Evolutionary conservation across 352 stramenopile species (phyloP).

Genomic region (Phytopythium litorale): DNA sequence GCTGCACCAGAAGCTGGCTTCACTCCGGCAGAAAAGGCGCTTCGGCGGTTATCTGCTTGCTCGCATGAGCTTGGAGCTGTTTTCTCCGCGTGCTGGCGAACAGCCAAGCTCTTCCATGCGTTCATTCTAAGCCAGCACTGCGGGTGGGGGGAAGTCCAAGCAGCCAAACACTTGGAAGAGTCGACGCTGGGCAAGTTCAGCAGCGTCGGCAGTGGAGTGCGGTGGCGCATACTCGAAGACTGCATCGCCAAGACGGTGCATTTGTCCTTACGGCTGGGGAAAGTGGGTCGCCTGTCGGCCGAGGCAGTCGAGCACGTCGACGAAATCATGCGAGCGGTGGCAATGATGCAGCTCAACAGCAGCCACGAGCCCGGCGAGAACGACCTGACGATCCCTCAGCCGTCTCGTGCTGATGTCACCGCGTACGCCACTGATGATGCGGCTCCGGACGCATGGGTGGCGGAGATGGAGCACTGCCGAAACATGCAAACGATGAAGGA

Average conservation of each 20-base stretch:
- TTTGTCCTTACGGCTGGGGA: constrained; percentile 63
- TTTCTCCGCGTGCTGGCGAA: constrained; percentile 62
- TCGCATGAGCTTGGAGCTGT: constrained; percentile 32
- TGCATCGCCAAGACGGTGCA: constrained; percentile 71
- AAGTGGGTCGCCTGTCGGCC: constrained; percentile 55
- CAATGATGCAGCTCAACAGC: constrained; percentile 80
- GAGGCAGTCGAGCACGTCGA: constrained; percentile 76
- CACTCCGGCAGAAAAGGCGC: constrained; percentile 18
- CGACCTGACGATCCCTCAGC: constrained; percentile 20
- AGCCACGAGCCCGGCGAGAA: constrained; percentile 45
- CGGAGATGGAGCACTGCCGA: constrained; percentile 56
- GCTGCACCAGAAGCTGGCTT: constrained; percentile 16
- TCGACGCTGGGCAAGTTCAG: constrained; percentile 65
- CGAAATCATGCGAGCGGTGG: constrained; percentile 66
- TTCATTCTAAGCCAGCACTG: constrained; percentile 72
- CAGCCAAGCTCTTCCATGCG: constrained; percentile 57
- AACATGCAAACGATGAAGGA: constrained; percentile 65
- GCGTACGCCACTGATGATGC: constrained; percentile 9
- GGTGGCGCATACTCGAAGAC: constrained; percentile 71
- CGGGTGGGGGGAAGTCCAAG: constrained; percentile 52
- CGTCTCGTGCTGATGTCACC: constrained; percentile 14
- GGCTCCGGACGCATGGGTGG: constrained; percentile 49
- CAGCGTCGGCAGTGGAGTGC: constrained; percentile 47
- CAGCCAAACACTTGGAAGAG: constrained; percentile 72
- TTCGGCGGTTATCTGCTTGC: constrained; percentile 39